These are phyloP conservation scores for Graphilbum ipis-grandicollis DNA, from an alignment of 2,329 filamentous ascomycete genomes.

Conservation along the genomic window DNA sequence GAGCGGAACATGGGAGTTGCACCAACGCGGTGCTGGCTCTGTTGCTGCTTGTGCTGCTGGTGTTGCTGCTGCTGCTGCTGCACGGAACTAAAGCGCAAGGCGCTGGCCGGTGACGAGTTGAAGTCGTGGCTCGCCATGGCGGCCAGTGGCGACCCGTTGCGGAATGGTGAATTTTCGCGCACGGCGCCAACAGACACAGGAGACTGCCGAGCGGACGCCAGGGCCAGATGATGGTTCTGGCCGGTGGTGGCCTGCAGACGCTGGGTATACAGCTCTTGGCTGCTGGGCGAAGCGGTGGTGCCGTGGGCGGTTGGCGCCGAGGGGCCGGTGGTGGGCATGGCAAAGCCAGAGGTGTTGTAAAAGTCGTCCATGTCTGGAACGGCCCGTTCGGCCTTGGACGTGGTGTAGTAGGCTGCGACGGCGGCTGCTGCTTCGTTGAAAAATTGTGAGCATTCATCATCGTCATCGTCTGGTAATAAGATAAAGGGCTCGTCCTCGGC, in stretches of 20 bases:
- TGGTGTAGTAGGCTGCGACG: constrained; percentile 38
- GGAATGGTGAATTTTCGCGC: constrained; percentile 67
- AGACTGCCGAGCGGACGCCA: constrained; percentile 21
- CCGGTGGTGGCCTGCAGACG: constrained; percentile 62
- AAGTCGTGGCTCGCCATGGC: constrained; percentile 27
- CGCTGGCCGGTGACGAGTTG: constrained; percentile 9
- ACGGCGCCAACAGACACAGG: constrained; percentile 25
- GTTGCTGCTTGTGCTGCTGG: constrained; percentile 37
- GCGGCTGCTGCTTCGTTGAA: constrained; percentile 17
- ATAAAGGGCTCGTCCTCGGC: constrained; percentile 4
- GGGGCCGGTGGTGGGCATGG: constrained; percentile 37
- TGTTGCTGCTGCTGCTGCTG: constrained; percentile 18
- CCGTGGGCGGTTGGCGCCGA: constrained; percentile 20
- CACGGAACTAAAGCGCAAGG: constrained; percentile 28
- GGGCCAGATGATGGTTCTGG: constrained; percentile 54
- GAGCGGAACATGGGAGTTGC: constrained; percentile 23
- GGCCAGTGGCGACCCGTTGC: constrained; percentile 48
- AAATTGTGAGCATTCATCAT: constrained; percentile 51
- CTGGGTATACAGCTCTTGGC: constrained; percentile 51
- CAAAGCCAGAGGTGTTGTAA: constrained; percentile 56
- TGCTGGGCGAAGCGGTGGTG: constrained; percentile 30
- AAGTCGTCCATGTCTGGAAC: constrained; percentile 81
- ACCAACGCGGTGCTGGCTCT: constrained; percentile 38
- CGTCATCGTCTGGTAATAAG: constrained; percentile 10
- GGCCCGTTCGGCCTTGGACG: constrained; percentile 68